Evolutionary conservation across 2,329 filamentous ascomycete genomes (phyloP).

Genomic region (Sporothrix phasma): DNA sequence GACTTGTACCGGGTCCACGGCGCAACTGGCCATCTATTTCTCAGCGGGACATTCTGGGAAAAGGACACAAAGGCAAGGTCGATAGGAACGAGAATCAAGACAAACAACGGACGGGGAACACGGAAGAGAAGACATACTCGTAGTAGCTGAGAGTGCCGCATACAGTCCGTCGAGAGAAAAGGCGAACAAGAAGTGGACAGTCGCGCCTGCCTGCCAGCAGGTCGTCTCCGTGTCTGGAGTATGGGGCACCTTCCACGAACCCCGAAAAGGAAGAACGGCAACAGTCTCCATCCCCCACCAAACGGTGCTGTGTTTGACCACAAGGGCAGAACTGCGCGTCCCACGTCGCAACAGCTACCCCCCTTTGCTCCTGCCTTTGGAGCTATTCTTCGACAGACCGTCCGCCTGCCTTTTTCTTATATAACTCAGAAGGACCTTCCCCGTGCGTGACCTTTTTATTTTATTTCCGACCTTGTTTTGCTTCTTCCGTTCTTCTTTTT

Average conservation of each 20-base stretch:
- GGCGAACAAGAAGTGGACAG: not conserved
- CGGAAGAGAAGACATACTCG: too few relatives aligned
- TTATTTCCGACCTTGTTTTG: not conserved
- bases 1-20: not conserved
- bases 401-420: not conserved
- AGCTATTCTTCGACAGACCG: too few relatives aligned
- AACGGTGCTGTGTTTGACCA: not conserved
- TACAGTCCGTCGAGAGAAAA: too few relatives aligned
- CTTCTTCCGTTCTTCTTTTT: not conserved
- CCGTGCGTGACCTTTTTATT: not conserved
- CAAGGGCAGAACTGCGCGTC: not conserved
- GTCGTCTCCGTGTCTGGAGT: too few relatives aligned
- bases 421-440: constrained; percentile 1
- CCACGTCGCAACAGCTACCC: not conserved
- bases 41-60: too few relatives aligned
- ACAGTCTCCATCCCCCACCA: not conserved
- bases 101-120: too few relatives aligned
- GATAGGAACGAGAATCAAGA: too few relatives aligned
- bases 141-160: too few relatives aligned
- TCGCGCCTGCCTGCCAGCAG: not conserved
- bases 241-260: not conserved
- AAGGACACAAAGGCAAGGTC: too few relatives aligned
- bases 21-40: not conserved
- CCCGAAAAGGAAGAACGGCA: not conserved
- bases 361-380: not conserved